phyloP scores from a whole-genome alignment of 192 early-diverging fungal genomes.

The Backusella circina region DNA sequence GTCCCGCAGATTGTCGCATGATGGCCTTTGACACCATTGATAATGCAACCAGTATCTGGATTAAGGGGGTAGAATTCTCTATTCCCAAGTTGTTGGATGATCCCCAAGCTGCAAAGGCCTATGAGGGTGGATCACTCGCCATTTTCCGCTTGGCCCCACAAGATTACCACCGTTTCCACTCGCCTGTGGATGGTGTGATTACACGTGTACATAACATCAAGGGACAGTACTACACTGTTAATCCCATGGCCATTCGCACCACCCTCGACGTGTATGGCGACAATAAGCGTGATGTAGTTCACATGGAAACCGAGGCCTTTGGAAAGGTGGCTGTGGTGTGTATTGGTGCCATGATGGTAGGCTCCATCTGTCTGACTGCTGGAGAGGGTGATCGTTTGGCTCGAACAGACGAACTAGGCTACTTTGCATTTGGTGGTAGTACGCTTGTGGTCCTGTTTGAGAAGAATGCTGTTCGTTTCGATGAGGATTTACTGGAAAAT shows the following conservation, averaged over 20 bases:
- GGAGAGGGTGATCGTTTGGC: conserved; percentile 33
- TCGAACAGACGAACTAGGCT: conserved; percentile 77
- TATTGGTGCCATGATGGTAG: conserved; percentile 87
- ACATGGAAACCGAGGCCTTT: conserved; percentile 59
- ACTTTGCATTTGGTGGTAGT: conserved; percentile 82
- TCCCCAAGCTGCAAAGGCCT: conserved; percentile 43
- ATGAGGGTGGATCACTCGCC: conserved; percentile 59
- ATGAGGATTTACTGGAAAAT: conserved; percentile 66
- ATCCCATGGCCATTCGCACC: conserved; percentile 78
- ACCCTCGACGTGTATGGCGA: conserved; percentile 76
- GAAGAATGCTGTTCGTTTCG: conserved; percentile 56
- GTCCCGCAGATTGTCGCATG: conserved; percentile 74
- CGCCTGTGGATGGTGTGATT: conserved; percentile 66
- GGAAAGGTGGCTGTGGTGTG: conserved; percentile 66
- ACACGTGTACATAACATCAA: conserved; percentile 46
- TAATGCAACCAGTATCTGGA: conserved; percentile 70
- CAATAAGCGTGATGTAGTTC: conserved; percentile 65
- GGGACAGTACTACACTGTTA: conserved; percentile 79
- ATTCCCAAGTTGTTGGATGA: conserved; percentile 55
- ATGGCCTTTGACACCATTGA: conserved; percentile 63
- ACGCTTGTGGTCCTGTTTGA: conserved; percentile 70
- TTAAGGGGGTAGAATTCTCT: conserved; percentile 74
- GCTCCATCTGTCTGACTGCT: conserved; percentile 63
- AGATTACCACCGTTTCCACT: conserved; percentile 79
- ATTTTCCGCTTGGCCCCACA: conserved; percentile 82